phyloP scores from a whole-genome alignment of 129 eudicot genomes.

The Centella asiatica region DNA sequence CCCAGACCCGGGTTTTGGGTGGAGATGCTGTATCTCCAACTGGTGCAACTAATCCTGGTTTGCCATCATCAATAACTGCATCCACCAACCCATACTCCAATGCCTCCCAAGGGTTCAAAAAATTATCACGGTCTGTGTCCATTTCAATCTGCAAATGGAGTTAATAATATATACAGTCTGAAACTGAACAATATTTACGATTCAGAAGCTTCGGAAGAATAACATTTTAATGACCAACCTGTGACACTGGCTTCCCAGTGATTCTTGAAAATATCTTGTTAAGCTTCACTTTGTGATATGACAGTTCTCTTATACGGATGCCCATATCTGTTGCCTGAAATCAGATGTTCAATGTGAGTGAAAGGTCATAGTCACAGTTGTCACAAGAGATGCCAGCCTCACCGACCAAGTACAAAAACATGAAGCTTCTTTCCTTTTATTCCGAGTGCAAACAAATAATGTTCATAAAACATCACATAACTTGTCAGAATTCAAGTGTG shows the following conservation, averaged over 20 bases:
- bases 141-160: constrained; percentile 45
- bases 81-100: constrained; percentile 79
- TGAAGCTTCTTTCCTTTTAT: not conserved
- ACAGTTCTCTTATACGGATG: constrained; percentile 71
- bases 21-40: constrained; percentile 56
- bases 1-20: constrained; percentile 60
- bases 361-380: not conserved
- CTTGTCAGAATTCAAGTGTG: no score
- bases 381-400: not conserved
- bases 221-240: constrained; percentile 36
- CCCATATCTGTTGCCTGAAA: constrained; percentile 69
- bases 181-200: not conserved
- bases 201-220: not conserved
- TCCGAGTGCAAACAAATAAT: not conserved
- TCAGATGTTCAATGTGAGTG: not conserved
- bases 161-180: not conserved
- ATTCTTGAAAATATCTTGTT: constrained; percentile 74
- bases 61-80: constrained; percentile 88
- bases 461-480: not conserved
- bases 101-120: constrained; percentile 96
- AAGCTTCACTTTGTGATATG: constrained; percentile 62
- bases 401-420: not conserved
- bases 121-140: constrained; percentile 73
- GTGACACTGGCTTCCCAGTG: constrained; percentile 76
- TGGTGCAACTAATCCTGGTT: constrained; percentile 95